Evolutionary conservation across 257 asterid species (phyloP).

Genomic region (Vinca minor): DNA sequence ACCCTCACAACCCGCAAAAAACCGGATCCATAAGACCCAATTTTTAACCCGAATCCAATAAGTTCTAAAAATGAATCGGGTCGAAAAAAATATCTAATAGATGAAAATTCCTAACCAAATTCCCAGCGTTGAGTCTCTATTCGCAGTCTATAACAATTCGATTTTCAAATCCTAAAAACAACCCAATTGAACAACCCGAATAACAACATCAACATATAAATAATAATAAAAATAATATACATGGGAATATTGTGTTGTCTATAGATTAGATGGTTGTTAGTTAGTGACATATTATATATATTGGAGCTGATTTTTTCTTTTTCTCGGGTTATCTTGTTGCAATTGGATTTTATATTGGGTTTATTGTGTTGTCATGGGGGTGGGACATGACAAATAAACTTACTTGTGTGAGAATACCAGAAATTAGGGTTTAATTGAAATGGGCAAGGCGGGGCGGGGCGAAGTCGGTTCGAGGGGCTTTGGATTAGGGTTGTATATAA

Average conservation of each 20-base stretch:
- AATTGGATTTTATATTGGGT: no score
- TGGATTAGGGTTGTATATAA: not conserved
- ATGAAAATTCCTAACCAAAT: not conserved
- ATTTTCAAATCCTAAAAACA: constrained; percentile 20
- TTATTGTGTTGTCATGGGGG: no score
- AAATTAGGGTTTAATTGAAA: constrained; percentile 22
- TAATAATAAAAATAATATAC: no score
- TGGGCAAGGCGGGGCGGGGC: no score
- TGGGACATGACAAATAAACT: constrained; percentile 18
- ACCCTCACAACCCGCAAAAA: not conserved
- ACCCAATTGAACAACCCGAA: constrained; percentile 18
- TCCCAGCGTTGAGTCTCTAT: constrained; percentile 6
- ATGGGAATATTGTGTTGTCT: no score
- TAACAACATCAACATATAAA: constrained; percentile 3
- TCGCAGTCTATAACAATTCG: constrained; percentile 18
- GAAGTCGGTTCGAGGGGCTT: constrained; percentile 14
- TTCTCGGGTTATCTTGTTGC: no score
- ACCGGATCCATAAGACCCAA: not conserved
- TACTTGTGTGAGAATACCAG: constrained; percentile 11
- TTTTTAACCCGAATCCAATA: constrained; percentile 2
- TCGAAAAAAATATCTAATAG: not conserved
- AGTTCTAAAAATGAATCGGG: not conserved
- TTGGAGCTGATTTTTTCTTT: no score
- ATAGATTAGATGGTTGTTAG: no score
- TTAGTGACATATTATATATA: no score